A percentile compares a stretch with the other conserved stretches of the same genome.
These are phyloP conservation scores for Alternaria sp. DNA, from an alignment of 2,329 filamentous ascomycete species.

Conservation along the genomic window DNA sequence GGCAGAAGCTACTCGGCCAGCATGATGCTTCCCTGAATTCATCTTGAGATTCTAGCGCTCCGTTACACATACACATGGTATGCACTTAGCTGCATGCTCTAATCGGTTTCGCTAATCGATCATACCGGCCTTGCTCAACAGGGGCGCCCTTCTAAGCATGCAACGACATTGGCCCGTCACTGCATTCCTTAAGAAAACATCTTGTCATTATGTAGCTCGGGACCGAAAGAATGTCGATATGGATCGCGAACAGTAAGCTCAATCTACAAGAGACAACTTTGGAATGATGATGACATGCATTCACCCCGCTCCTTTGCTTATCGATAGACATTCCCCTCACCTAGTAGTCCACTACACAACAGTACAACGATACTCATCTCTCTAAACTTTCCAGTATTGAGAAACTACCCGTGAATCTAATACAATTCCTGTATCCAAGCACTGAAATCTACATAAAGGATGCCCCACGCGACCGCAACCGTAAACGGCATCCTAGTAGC, in stretches of 20 bases:
- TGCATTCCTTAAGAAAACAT: not conserved
- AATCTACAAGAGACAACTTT: not conserved
- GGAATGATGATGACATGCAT: constrained; percentile 13
- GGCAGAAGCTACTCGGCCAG: not conserved
- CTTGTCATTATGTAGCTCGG: not conserved
- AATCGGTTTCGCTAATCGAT: not conserved
- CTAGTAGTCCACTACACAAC: not conserved
- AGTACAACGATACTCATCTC: not conserved
- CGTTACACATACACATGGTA: not conserved
- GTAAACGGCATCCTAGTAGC: constrained; percentile 60
- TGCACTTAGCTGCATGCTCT: not conserved
- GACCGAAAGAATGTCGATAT: not conserved
- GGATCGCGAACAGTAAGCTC: not conserved
- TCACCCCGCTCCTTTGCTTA: constrained; percentile 12
- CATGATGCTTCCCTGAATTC: not conserved
- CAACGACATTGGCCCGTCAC: not conserved
- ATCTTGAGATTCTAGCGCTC: not conserved
- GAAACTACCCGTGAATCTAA: not conserved
- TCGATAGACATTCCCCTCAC: constrained; percentile 14
- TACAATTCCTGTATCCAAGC: too few species aligned
- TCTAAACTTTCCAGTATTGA: not conserved
- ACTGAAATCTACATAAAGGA: constrained; percentile 9
- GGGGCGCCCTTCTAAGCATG: too few species aligned
- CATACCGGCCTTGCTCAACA: not conserved
- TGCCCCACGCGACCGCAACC: constrained; percentile 54